phyloP scores from a whole-genome alignment of 2,329 filamentous ascomycete genomes.

The Boeremia exigua region DNA sequence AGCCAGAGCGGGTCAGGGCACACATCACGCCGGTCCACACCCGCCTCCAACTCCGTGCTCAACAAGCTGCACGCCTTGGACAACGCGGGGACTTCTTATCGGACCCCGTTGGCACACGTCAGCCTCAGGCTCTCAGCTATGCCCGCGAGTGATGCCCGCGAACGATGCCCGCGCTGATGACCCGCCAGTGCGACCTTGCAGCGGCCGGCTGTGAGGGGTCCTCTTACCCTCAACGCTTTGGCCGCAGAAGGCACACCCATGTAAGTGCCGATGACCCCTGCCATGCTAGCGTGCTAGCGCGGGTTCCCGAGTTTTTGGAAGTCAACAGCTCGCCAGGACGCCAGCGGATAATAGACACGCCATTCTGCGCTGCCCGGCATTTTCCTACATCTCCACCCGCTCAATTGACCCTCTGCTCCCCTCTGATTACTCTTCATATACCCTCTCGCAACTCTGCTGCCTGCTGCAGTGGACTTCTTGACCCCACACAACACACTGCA shows the following conservation, averaged over 20 bases:
- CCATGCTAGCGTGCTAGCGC: slow-evolving; percentile 16
- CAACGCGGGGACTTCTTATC: slow-evolving; percentile 13
- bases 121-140: background rate
- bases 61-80: slow-evolving; percentile 14
- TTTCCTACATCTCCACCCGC: slow-evolving; percentile 25
- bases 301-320: slow-evolving; percentile 31
- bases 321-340: slow-evolving; percentile 20
- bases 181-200: background rate
- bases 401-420: slow-evolving; percentile 24
- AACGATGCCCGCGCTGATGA: background rate
- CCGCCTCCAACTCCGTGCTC: slow-evolving; percentile 8
- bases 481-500: slow-evolving; percentile 21
- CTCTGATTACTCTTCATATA: slow-evolving; percentile 19
- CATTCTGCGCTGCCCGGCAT: slow-evolving; percentile 21
- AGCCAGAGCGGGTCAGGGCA: slow-evolving; percentile 17
- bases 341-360: slow-evolving; percentile 31
- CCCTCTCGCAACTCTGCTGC: slow-evolving; percentile 14
- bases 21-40: slow-evolving; percentile 11
- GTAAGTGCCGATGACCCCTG: slow-evolving; percentile 8
- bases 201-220: slow-evolving; percentile 11
- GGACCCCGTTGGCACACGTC: slow-evolving; percentile 1
- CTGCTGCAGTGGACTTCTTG: slow-evolving; percentile 20
- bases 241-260: slow-evolving; percentile 15
- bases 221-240: slow-evolving; percentile 19
- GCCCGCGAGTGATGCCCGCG: too few relatives aligned